Evolutionary conservation across 208 protist species (phyloP), one percentile per base, ranked within the genome.

Genomic region (Leptomonas pyrrhocoris): DNA sequence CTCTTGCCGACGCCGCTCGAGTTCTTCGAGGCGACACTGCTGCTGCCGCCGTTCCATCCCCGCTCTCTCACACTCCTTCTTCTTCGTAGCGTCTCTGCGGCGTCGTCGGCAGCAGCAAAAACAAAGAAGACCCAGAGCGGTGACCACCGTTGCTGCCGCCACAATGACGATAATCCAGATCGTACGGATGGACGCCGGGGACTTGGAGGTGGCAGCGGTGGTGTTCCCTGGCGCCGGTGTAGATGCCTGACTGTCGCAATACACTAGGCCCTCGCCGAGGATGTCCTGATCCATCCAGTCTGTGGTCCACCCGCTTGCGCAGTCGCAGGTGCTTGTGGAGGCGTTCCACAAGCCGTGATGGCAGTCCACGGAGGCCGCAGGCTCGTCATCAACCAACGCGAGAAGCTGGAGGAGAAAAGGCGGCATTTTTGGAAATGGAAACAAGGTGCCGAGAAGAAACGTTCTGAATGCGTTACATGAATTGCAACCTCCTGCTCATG

Each of bases 321-420:
- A 80, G 36, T 68, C 68, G 18, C 74, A 80, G 28, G 48, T 74
- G 53, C 18, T 2, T 30, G 27, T 67, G 18, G 46, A 19, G 25
- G 50, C 21, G 23, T 80, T 71, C 69, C 74, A 74, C 61, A 18
- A 0, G 8, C 74, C 74, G 12, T 80, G 50, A 23, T 80, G 51
- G 64, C 74, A 80, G 49, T 80, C 36, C 21, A 61, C 46, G 5
- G 28, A 13, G 19, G 21, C 31, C 30, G 0, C 23, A 13, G 42
- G n/a, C 8, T 23, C 13, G 2, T 25, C 30, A 49, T 51, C 28
- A 28, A 27, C 40, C 23, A 56, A 27, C 28, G 19, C 2, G 9
- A 36, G 21, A 18, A 56, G 9, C 4, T 54, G 2, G 8, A 15
- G 46, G 11, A 50, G 23, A 50, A 45, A 25, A n/a, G 11, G 42